Base-by-base conservation (phyloP, 2,329 filamentous ascomycete genomes). In the Leptodontidium sp. region DNA sequence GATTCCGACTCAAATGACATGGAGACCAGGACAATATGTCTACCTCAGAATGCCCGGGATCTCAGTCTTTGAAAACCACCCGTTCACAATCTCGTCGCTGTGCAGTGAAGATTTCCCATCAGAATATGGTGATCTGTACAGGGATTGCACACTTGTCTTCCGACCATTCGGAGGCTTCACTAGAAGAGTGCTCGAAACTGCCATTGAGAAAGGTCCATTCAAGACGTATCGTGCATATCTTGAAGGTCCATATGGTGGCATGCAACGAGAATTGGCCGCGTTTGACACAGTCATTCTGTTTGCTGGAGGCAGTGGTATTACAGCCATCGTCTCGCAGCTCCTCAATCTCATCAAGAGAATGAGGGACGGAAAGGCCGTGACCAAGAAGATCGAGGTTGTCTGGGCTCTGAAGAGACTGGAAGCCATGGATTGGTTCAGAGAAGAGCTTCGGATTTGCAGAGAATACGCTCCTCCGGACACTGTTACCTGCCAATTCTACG, bases 371-470 rank as follows among this genome's bases (percentile, higher is more conserved):
- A 97, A 97, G 80, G 94, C 95, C 43, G 93, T 97, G 55, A 98
- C 94, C 1, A 93, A 92, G 78, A 93, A 91, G 72, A 91, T 98
- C 5, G 91, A 96, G 17, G 93, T 98, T 0, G 88, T 98, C n/a
- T 98, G 95, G 95, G 90, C 94, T 5, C 84, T 98, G 73, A 97
- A 96, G 81, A 89, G 92, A 66, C 89, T 96, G 15, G 95, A 98
- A 79, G 93, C 93, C 0, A 93, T 98, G 90, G 93, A 98, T 78
- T 98, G 95, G 95, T 98, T 98, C 85, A 92, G 93, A 73, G 94
- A 98, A 81, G 95, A 98, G 79, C 85, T 98, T 68, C 88, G 94
- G 59, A 97, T 98, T 75, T 97, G 95, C 81, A 88, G 93, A 75
- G 93, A 98, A 80, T 91, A 90, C 61, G 94, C 95, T 11, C 95